phyloP scores from a whole-genome alignment of 148 eudicot species.

The Vaccinium darrowii region DNA sequence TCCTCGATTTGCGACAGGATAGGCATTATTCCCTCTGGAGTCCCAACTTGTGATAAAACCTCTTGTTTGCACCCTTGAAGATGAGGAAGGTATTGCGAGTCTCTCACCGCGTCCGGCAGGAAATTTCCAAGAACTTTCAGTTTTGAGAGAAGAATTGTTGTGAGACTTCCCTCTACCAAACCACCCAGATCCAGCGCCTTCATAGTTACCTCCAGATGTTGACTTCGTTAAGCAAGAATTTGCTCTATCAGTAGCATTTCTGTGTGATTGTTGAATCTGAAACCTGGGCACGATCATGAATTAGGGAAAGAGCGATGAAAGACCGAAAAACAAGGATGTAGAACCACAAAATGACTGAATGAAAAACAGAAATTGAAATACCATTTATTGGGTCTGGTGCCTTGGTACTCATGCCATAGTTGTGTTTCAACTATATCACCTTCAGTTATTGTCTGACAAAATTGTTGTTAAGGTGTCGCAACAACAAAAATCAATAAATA shows the following conservation, averaged over 20 bases:
- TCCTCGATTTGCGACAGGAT: not conserved
- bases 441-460: slow-evolving; percentile 14
- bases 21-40: not conserved
- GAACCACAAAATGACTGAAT: too few species aligned
- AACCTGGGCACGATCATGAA: too few species aligned
- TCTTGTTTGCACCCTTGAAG: not conserved
- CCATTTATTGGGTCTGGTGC: not conserved
- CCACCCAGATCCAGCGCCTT: not conserved
- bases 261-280: too few species aligned
- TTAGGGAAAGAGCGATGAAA: too few species aligned
- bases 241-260: too few species aligned
- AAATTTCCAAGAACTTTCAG: not conserved
- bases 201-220: not conserved
- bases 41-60: not conserved
- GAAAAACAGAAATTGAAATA: too few species aligned
- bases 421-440: slow-evolving; percentile 17
- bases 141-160: not conserved
- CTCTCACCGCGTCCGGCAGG: not conserved
- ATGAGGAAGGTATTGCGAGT: too few species aligned
- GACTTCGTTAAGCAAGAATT: not conserved
- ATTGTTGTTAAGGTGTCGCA: not conserved
- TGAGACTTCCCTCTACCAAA: not conserved
- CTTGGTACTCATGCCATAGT: slow-evolving; percentile 24
- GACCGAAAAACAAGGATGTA: too few species aligned
- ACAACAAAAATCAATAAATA: too few species aligned